Evolutionary conservation across 2,329 filamentous ascomycete species (phyloP), one percentile per base, ranked within the genome.

Genomic region (Stagonosporopsis tanaceti): DNA sequence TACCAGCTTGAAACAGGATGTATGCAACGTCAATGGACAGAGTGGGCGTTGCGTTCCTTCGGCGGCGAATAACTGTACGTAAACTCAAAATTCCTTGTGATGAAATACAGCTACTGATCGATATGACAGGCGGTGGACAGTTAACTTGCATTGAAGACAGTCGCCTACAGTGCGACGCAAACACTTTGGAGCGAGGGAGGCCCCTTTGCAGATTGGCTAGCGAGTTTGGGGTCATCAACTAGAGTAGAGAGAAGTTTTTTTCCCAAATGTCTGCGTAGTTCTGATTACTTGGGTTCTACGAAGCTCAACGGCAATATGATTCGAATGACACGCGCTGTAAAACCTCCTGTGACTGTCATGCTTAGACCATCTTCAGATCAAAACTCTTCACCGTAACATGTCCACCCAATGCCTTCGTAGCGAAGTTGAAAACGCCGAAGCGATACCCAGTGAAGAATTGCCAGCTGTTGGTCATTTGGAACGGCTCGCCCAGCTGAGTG

Each of bases 361-460:
- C 40, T 39, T 50, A 56, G 17, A 47, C 44, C 42, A 53, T 35
- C n/a, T 50, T 14, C 2, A 59, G 6, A 25, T 62, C 57, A 34
- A 67, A 69, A 30, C 59, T 62, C 50, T 65, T 64, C 1, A 74
- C 66, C 5, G 46, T 65, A 6, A 76, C 62, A 45, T 65, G 50
- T 0, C 76, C 76, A 4, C 75, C 76, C 32, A 77, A 25, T 14
- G 61, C 60, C 44, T 72, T 66, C 1, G 76, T 77, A 6, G 76
- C 76, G 53, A 71, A 74, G 41, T 78, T 78, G 46, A 78, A 77
- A 4, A 75, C 72, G 37, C 70, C 76, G 59, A 70, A 78, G 8
- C 76, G 60, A 59, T 76, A 79, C 12, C 76, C 76, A 0, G 75
- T 75, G 42, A 78, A 78, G 50, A 73, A 78, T n/a, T 68, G 66